Evolutionary conservation across 2,329 filamentous ascomycete genomes (phyloP), one percentile per base, ranked within the genome.

Genomic region (Colletotrichum cereale): DNA sequence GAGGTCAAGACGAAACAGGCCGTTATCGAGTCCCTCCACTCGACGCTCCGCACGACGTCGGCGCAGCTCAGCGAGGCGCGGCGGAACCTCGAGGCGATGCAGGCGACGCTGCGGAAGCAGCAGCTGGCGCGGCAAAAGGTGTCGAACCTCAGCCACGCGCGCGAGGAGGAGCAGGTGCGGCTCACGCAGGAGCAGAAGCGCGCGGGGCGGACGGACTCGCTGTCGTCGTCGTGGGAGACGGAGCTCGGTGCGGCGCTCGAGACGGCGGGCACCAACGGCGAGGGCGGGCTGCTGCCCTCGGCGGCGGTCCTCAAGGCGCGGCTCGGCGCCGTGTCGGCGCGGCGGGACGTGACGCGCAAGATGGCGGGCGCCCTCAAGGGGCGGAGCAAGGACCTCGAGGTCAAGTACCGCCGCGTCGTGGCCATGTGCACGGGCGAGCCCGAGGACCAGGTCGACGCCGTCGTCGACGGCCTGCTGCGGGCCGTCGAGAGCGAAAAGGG

Each of bases 401-500:
- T 92, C 75, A 94, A 96, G 81, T 98, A 98, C 79, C 89, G 95
- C 34, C 93, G 92, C 75, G 93, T 98, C 38, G 94, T 99, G 31
- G 91, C 92, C 65, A 84, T 98, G 16, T 98, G 96, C 79, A 97
- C 95, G 0, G 91, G 90, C 11, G 93, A 95, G 42, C 87, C 90
- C 0, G 94, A 97, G 73, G 86, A 87, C 11, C 89, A 94, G 69
- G 93, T 98, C 18, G 96, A 98, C 76, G 89, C 89, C 68, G 89
- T 95, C 62, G 86, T 98, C 0, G 93, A 94, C 63, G 90, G 91
- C 3, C 84, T 99, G 53, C 89, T 97, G 57, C 90, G 93, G 73
- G 96, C 96, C 2, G 92, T 98, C 3, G 96, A 97, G 82, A 97
- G 95, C 77, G 95, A 98, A 79, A 89, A 87, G 66, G 88, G 90